Percentiles rank a stretch among this genome's conserved stretches.
phyloP scores from a whole-genome alignment of 768 basidiomycete species.

The Ephemerocybe angulata region DNA sequence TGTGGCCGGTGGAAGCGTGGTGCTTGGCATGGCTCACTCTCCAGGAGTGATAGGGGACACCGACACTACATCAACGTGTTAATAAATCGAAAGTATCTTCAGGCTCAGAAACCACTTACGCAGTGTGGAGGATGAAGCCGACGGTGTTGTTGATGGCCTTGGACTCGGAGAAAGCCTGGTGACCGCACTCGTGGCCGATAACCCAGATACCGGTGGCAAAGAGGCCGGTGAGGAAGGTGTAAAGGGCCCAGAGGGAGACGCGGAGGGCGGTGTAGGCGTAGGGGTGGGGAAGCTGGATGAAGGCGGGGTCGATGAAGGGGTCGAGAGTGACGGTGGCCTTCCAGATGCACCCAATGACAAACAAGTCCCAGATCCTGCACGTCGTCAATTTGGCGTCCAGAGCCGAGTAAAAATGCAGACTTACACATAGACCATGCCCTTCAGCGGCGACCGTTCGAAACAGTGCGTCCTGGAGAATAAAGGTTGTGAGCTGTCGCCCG shows the following conservation, averaged over 20 bases:
- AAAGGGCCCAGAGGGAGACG: slow-evolving; percentile 72
- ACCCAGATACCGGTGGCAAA: slow-evolving; percentile 94
- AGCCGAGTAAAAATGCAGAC: slow-evolving; percentile 25
- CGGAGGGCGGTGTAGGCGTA: slow-evolving; percentile 58
- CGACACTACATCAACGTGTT: slow-evolving; percentile 50
- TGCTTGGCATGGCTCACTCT: slow-evolving; percentile 92
- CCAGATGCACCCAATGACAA: slow-evolving; percentile 65
- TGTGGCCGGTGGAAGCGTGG: slow-evolving; percentile 90
- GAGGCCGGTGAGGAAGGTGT: slow-evolving; percentile 79
- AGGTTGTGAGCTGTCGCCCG: slow-evolving; percentile 6
- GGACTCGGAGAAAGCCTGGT: slow-evolving; percentile 93
- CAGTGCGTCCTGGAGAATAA: slow-evolving; percentile 75
- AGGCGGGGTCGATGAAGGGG: slow-evolving; percentile 52
- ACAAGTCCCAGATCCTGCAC: slow-evolving; percentile 67
- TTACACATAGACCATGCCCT: slow-evolving; percentile 76
- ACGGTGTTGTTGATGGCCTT: slow-evolving; percentile 89
- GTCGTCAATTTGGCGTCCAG: background rate
- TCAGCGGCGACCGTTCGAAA: slow-evolving; percentile 83
- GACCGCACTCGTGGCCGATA: slow-evolving; percentile 92
- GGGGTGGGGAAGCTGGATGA: slow-evolving; percentile 55
- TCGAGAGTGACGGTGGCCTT: slow-evolving; percentile 66
- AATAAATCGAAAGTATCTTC: slow-evolving; percentile 17
- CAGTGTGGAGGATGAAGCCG: slow-evolving; percentile 90
- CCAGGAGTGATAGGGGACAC: slow-evolving; percentile 98
- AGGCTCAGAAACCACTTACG: slow-evolving; percentile 54